Base-by-base conservation (phyloP, 495 filamentous ascomycete genomes). In the Aspergillus bertholletiae region DNA sequence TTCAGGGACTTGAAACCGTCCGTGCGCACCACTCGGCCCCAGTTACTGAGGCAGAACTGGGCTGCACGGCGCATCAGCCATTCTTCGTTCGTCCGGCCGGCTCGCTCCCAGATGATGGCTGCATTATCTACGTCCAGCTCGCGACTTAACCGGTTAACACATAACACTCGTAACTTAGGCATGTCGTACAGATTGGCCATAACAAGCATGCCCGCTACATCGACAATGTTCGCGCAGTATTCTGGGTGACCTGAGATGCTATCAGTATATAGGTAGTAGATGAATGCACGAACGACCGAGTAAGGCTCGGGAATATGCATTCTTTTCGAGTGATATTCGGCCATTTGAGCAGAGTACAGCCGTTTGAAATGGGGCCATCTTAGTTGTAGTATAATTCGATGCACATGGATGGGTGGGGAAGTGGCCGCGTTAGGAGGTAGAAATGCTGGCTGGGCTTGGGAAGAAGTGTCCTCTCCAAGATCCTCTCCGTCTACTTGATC, bases 261-360 rank as follows among this genome's bases (percentile, higher is more conserved):
- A 69, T 97, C 94, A 3, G 93, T 96, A 73, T 98, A 98, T 15
- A 98, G 80, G 65, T 96, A 98, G 75, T 92, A 94, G 22, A 97
- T 76, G 65, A 98, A 98, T 2, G 92, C 89, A 54, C 89, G 90
- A 51, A 98, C 95, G 5, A 96, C 92, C 5, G 86, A 86, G 67
- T 97, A 97, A 2, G 92, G 90, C 65, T 97, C 95, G 0, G 95
- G 92, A 39, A 98, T 96, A 71, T 97, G 94, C 88, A 98, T 92
- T 66, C 88, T 89, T 61, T 92, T 92, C 12, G 89, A 90, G 67
- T 97, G 94, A 62, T 94, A 97, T 66, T 98, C 94, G 9, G 87
- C 84, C 94, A 98, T 97, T 59, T 96, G 90, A 9, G 93, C 83
- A 18, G 89, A 82, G 70, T 94, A 97, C 5, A 98, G 71, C 9